Evolutionary conservation across 495 filamentous ascomycete genomes (phyloP).

Genomic region (Penicillium ochrochloron): DNA sequence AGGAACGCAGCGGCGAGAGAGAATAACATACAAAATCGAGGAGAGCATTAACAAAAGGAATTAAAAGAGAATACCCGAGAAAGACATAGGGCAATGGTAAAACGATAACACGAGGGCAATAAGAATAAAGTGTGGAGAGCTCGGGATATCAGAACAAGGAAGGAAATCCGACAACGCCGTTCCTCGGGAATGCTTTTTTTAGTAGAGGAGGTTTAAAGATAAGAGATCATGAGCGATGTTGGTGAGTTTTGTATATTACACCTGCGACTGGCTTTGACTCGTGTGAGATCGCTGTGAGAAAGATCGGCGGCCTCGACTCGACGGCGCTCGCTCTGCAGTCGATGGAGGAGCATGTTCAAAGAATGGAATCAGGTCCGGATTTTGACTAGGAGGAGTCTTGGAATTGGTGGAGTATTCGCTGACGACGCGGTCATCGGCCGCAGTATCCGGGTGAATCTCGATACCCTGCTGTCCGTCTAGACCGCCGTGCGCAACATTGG

Average conservation of each 20-base stretch:
- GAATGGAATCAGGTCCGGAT: constrained; percentile 56
- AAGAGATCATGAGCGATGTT: not conserved
- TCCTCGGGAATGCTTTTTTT: constrained; percentile 15
- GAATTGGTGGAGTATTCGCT: constrained; percentile 47
- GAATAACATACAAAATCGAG: not conserved
- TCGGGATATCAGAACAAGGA: constrained; percentile 17
- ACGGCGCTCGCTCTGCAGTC: constrained; percentile 37
- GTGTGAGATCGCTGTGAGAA: constrained; percentile 47
- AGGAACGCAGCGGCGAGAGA: not conserved
- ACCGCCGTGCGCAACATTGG: constrained; percentile 46
- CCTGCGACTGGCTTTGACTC: constrained; percentile 40
- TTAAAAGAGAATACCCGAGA: constrained; percentile 10
- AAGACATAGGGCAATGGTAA: not conserved
- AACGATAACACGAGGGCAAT: constrained; percentile 7
- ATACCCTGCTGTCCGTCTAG: constrained; percentile 57
- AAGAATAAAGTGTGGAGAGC: constrained; percentile 9
- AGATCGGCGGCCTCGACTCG: constrained; percentile 43
- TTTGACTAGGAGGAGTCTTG: constrained; percentile 62
- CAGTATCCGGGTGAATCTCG: constrained; percentile 62
- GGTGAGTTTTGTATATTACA: constrained; percentile 16
- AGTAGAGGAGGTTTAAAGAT: not conserved
- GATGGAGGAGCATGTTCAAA: constrained; percentile 51
- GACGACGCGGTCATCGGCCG: constrained; percentile 58
- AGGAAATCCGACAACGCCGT: constrained; percentile 17
- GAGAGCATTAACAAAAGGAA: constrained; percentile 12